Evolutionary conservation across 306 rosid genomes (phyloP), one percentile per base, ranked within the genome.

Genomic region (Hippophae rhamnoides): DNA sequence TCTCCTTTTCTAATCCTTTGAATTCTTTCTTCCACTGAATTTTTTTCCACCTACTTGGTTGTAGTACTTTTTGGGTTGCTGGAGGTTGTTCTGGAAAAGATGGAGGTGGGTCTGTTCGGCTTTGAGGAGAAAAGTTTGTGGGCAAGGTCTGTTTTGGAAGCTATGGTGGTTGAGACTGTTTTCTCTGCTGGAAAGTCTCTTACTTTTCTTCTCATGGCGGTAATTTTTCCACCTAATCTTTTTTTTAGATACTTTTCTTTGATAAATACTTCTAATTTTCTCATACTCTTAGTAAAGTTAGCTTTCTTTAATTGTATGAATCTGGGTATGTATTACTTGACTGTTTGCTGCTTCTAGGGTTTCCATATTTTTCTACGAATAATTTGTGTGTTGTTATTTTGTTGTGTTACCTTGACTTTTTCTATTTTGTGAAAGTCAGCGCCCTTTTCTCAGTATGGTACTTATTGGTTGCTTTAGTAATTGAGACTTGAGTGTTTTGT

Each of bases 181-280:
- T 55, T 81, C 41, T 26, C 78, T 42, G 70, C 84, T 53, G 72
- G 56, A 5, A 81, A 79, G 58, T 79, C 85, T 47, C 76, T 85
- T 61, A 73, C 78, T 63, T 76, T 52, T 69, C 66, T 86, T 79
- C 61, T 89, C 47, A 6, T 76, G 7, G 71, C 50, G 79, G 95
- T 84, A 81, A 62, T 48, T 61, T 13, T 38, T 13, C 50, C 11
- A 11, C 10, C 46, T 23, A 31, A 7, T 23, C 13, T 3, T 23
- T 9, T 13, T 13, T 44, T 56, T 38, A 48, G 4, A 25, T 44
- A 10, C 23, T 43, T 31, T 31, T 31, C 38, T 31, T 31, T 31
- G n/a, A 27, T 56, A 7, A 43, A 46, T 49, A 46, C 56, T 57
- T 38, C 12, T 40, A 41, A 27, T 65, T 61, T 54, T 6, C 27